Conservation (phyloP, 352 stramenopile species). For the Pythium aristosporum region DNA sequence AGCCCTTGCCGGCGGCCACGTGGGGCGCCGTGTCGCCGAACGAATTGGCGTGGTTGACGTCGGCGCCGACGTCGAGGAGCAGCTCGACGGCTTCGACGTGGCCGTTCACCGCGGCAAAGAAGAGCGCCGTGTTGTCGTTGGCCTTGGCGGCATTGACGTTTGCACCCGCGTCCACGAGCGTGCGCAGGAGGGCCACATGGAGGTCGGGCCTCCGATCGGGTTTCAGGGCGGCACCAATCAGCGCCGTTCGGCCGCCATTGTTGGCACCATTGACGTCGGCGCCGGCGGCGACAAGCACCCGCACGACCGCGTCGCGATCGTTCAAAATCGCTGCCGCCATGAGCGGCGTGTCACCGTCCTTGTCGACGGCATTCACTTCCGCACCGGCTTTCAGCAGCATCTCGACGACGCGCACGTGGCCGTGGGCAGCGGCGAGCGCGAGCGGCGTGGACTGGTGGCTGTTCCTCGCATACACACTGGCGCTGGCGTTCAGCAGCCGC, state of each 20-base stretch:
- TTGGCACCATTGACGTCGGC: not conserved
- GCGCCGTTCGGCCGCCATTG: not conserved
- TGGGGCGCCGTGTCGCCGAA: not conserved
- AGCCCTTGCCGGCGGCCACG: no score
- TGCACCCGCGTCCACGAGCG: no score
- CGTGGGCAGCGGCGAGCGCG: not conserved
- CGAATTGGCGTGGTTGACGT: not conserved
- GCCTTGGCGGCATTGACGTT: not conserved
- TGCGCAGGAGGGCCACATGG: no score
- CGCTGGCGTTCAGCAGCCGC: not conserved
- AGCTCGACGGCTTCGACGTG: no score
- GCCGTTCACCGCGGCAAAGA: no score
- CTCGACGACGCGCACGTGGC: not conserved
- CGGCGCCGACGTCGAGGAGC: not conserved
- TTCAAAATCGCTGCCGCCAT: not conserved
- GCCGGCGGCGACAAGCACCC: not conserved
- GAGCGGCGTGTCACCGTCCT: not conserved
- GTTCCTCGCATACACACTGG: not conserved
- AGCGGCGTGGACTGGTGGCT: not conserved
- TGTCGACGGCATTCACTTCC: not conserved
- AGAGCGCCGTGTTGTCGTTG: no score
- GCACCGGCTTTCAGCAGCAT: not conserved
- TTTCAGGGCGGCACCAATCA: no score
- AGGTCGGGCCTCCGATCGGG: no score
- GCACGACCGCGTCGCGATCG: not conserved